Evolutionary conservation across 495 filamentous ascomycete genomes (phyloP).

Genomic region (Friedmanniomyces simplex): DNA sequence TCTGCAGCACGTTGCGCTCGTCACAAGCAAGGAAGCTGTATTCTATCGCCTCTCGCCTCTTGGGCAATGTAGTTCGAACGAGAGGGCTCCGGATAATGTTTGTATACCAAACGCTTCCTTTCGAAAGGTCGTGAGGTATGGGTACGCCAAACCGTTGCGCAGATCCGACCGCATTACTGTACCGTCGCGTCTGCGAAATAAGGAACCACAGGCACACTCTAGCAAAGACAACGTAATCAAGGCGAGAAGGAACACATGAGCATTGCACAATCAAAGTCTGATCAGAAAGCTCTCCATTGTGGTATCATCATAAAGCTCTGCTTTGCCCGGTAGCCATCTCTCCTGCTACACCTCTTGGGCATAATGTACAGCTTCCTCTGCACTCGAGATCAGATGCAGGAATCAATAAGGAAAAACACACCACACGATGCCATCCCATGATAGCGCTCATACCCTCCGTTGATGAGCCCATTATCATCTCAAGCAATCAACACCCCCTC

Average conservation of each 20-base stretch:
- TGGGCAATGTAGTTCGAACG: too few relatives aligned
- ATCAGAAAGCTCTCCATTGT: slow-evolving; percentile 19
- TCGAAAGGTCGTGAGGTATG: too few relatives aligned
- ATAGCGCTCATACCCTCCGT: slow-evolving; percentile 18
- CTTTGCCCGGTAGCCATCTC: slow-evolving; percentile 2
- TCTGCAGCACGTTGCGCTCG: neutral
- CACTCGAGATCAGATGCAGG: slow-evolving; percentile 8
- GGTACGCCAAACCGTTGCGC: too few relatives aligned
- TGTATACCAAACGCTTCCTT: too few relatives aligned
- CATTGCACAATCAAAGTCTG: too few relatives aligned
- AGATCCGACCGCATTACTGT: too few relatives aligned
- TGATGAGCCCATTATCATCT: slow-evolving; percentile 19
- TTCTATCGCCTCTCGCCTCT: too few relatives aligned
- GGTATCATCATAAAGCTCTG: slow-evolving; percentile 23
- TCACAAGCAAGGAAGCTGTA: too few relatives aligned
- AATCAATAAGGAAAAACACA: slow-evolving; percentile 11
- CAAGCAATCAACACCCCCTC: slow-evolving; percentile 9
- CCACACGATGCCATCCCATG: neutral
- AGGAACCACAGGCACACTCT: too few relatives aligned
- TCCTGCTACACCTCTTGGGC: slow-evolving; percentile 1
- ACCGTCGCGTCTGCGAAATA: too few relatives aligned
- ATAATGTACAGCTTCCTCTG: slow-evolving; percentile 20
- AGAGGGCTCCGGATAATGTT: too few relatives aligned
- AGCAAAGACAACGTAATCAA: too few relatives aligned
- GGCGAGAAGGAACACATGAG: neutral